Evolutionary conservation across 2,329 filamentous ascomycete genomes (phyloP), one percentile per base, ranked within the genome.

Genomic region (Neofusicoccum parvum): DNA sequence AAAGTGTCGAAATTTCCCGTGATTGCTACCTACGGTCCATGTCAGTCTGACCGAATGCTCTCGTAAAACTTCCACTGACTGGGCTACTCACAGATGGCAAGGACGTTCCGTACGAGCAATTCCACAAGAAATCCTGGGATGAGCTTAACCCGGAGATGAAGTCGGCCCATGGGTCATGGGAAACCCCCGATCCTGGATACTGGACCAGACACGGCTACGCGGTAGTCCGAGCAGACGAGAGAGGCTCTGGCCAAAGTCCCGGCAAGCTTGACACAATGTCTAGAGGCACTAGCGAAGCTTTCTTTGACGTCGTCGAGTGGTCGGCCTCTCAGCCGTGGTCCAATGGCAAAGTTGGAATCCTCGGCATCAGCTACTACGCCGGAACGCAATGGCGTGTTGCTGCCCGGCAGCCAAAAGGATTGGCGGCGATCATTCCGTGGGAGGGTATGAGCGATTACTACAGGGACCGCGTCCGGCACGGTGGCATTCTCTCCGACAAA

Each of bases 401-500:
- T 0, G 81, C 82, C 2, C 77, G 81, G 1, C 72, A 75, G 3
- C 83, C 83, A 3, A 43, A 36, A 14, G 48, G 60, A 2, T 69
- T 85, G 1, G 76, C 80, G 0, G 81, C 81, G 5, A 85, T 85
- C 4, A 72, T 84, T 0, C 83, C 82, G 0, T 84, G 76, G 83
- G 83, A 86, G 72, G 83, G 83, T 32, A 83, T 84, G 80, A 82
- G 81, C 0, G 83, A 86, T 67, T 84, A 82, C 68, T 86, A 85
- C 70, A 74, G 83, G 1, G 87, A 89, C 67, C 77, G 86, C 0
- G 87, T 84, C 68, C 80, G 86, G 0, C 87, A 89, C 65, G 87
- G 87, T 0, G 87, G 87, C 0, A 89, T 89, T 32, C 27, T 32
- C 1, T 32, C 27, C 7, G 27, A 32, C 27, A 32, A 32, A 32